Conservation (phyloP, 2,329 filamentous ascomycete genomes). For the Fusarium heterosporum region DNA sequence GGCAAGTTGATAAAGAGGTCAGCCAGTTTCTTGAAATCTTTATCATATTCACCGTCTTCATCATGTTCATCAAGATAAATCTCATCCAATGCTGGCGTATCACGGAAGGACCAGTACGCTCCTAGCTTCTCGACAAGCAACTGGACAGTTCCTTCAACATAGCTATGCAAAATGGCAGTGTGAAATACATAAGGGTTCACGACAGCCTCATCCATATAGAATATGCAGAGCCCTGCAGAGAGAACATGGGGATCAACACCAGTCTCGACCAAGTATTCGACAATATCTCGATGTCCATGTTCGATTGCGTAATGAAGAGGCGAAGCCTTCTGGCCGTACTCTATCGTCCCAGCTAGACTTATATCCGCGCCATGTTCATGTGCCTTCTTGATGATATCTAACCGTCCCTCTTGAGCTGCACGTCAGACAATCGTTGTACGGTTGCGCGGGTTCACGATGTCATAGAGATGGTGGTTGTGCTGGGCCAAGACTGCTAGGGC, state of each 20-base stretch:
- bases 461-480: conserved; percentile 16
- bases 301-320: conserved; percentile 24
- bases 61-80: neutral
- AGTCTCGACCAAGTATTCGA: conserved; percentile 25
- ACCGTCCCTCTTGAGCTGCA: conserved; percentile 11
- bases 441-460: conserved; percentile 14
- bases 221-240: conserved; percentile 10
- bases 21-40: neutral
- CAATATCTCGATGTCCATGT: conserved; percentile 18
- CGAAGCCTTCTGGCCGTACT: neutral
- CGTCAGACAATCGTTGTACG: conserved; percentile 13
- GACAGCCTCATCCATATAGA: neutral
- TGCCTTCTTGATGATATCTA: conserved; percentile 21
- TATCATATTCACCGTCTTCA: neutral
- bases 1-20: conserved; percentile 9
- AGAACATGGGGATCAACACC: conserved; percentile 11
- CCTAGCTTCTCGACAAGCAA: conserved; percentile 20
- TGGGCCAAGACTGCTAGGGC: conserved; percentile 2
- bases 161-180: conserved; percentile 7
- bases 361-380: conserved; percentile 10
- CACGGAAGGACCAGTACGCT: conserved; percentile 9
- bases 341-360: conserved; percentile 5
- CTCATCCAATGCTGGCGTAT: conserved; percentile 3
- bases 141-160: conserved; percentile 1
- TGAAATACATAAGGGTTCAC: conserved; percentile 19